A percentile compares a stretch with the other conserved stretches of the same genome.
phyloP scores from a whole-genome alignment of 1,284 basidiomycete species.

The Cerioporus squamosus region DNA sequence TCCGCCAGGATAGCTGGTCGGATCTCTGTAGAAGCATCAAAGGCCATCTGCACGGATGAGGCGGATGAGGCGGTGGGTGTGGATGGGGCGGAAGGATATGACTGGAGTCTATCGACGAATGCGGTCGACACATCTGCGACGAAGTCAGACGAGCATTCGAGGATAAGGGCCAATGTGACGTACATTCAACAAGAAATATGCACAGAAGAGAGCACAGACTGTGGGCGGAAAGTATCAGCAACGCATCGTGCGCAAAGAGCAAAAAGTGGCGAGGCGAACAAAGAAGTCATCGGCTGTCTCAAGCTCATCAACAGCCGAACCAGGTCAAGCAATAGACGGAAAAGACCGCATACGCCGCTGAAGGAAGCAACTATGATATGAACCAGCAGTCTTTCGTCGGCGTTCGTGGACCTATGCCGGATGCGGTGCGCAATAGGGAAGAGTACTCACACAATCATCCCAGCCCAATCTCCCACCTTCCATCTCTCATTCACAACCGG shows the following conservation, averaged over 20 bases:
- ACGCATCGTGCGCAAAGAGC: no score
- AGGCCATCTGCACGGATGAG: constrained; percentile 16
- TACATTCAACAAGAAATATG: constrained; percentile 81
- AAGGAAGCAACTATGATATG: no score
- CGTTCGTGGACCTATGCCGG: not conserved
- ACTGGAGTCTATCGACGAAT: constrained; percentile 70
- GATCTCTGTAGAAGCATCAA: not conserved
- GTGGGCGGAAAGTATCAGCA: not conserved
- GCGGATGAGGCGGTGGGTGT: constrained; percentile 38
- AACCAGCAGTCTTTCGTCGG: no score
- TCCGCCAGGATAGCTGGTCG: constrained; percentile 6
- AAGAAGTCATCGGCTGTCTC: no score
- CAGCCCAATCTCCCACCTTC: constrained; percentile 58
- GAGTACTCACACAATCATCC: constrained; percentile 68
- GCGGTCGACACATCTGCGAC: constrained; percentile 67
- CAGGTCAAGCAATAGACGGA: no score
- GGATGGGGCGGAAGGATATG: constrained; percentile 56
- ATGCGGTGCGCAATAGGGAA: not conserved
- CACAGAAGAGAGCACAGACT: constrained; percentile 66
- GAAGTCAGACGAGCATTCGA: not conserved
- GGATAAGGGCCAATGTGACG: constrained; percentile 28
- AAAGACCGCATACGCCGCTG: no score
- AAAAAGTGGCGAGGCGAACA: not conserved
- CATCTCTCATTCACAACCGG: constrained; percentile 50
- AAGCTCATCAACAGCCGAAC: no score